Evolutionary conservation across 2,329 filamentous ascomycete species (phyloP), one percentile per base, ranked within the genome.

Genomic region (Conoideocrella luteorostrata): DNA sequence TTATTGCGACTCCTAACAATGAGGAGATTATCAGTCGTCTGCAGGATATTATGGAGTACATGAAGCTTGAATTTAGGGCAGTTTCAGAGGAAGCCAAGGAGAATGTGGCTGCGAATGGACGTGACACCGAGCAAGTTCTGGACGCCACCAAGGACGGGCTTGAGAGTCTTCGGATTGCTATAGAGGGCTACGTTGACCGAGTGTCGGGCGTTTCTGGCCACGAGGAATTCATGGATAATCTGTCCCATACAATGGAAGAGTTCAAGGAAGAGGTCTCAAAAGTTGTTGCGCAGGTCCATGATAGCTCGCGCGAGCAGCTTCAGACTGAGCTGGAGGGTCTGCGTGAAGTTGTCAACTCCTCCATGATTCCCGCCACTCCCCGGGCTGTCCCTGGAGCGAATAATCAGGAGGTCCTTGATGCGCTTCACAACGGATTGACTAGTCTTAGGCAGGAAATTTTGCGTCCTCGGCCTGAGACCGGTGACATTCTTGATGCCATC

Each of bases 121-220:
- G 82, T 46, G 88, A 93, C 58, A 91, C 88, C 0, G 89, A 95
- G 61, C 88, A 95, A 60, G 82, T 95, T 11, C 71, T 96, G 4
- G 87, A 93, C 60, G 86, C 88, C 1, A 83, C 94, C 34, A 91
- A 88, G 53, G 88, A 95, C 58, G 89, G 89, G 0, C 74, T 95
- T 12, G 88, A 95, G 52, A 83, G 79, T 52, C 76, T 97, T 6
- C 82, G 88, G 10, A 68, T 71, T 11, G 86, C 95, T 46, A 86
- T 97, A 43, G 88, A 95, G 53, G 72, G 71, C 34, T 95, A 94
- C 52, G 81, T 93, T 46, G 82, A 90, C 54, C 81, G 80, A 37
- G 78, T 82, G 7, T 74, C 80, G 13, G 85, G 85, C 47, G 74
- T 78, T 2, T 75, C 81, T 2, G 78, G 78, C 17, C 88, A 90